phyloP scores from a whole-genome alignment of 192 early-diverging fungal genomes.

The Jimgerdemannia flammicorona region DNA sequence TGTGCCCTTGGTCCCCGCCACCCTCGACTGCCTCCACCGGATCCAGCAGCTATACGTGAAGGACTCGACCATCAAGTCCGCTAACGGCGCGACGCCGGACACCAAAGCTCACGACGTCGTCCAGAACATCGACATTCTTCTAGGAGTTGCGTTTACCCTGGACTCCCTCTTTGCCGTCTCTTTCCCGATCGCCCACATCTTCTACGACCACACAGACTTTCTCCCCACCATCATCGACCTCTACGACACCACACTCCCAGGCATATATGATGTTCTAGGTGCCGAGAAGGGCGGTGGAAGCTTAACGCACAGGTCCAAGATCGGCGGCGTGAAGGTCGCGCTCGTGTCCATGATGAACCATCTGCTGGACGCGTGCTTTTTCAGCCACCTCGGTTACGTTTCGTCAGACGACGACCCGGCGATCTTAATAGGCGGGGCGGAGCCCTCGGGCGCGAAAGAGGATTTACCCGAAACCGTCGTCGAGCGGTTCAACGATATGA shows the following conservation, averaged over 20 bases:
- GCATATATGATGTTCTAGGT: constrained; percentile 5
- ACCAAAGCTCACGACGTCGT: constrained; percentile 14
- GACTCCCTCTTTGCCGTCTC: constrained; percentile 32
- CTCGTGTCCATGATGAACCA: constrained; percentile 48
- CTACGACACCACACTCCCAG: constrained; percentile 29
- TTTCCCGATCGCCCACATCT: constrained; percentile 18
- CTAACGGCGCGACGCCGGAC: constrained; percentile 43
- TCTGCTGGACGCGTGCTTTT: constrained; percentile 46
- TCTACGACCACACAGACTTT: constrained; percentile 22
- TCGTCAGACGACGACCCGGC: constrained; percentile 9
- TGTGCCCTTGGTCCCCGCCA: neutral
- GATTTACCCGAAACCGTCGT: constrained; percentile 19
- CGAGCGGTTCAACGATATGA: constrained; percentile 40
- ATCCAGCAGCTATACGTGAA: constrained; percentile 2
- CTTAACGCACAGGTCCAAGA: neutral
- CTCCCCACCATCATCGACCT: constrained; percentile 23
- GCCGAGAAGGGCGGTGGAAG: constrained; percentile 1
- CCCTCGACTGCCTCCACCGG: neutral
- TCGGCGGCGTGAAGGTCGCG: constrained; percentile 40
- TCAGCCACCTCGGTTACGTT: constrained; percentile 29
- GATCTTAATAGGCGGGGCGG: constrained; percentile 4
- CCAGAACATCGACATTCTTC: constrained; percentile 22
- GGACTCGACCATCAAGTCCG: constrained; percentile 12
- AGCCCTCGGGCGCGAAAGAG: constrained; percentile 4
- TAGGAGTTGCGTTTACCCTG: constrained; percentile 28